A percentile compares a stretch with the other conserved stretches of the same genome.
Conservation (phyloP, 371 early-diverging fungal species). For the Saksenaea oblongispora region DNA sequence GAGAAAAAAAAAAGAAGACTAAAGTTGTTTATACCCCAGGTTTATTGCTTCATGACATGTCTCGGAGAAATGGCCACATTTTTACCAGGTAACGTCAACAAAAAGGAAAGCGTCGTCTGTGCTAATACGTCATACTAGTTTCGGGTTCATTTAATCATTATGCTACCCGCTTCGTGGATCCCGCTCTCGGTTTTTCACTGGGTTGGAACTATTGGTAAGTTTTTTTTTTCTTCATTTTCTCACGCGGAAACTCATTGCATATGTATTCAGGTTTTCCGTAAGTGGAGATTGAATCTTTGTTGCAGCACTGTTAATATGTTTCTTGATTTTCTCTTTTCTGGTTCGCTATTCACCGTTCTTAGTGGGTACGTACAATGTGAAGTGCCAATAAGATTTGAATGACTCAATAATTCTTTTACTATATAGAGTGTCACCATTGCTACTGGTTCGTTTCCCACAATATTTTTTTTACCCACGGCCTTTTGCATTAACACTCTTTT, state of each 20-base stretch:
- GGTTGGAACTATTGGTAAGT: conserved; percentile 84
- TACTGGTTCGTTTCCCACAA: conserved; percentile 19
- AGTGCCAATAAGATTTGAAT: not conserved
- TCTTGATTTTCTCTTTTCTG: conserved; percentile 8
- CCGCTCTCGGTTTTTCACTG: conserved; percentile 78
- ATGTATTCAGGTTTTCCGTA: conserved; percentile 28
- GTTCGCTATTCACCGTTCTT: not conserved
- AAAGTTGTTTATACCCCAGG: not conserved
- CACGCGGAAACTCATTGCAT: not conserved
- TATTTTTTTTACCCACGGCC: not conserved
- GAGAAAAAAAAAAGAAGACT: not conserved
- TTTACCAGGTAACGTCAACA: conserved; percentile 53
- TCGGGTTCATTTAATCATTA: conserved; percentile 86
- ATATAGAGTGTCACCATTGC: conserved; percentile 71
- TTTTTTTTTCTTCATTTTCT: conserved; percentile 36
- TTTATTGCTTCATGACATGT: conserved; percentile 74
- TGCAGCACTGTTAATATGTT: not conserved
- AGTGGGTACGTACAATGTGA: conserved; percentile 22
- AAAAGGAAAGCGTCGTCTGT: not conserved
- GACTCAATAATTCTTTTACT: conserved; percentile 50
- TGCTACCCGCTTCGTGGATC: conserved; percentile 84
- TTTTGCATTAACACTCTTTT: conserved; percentile 29
- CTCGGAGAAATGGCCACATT: conserved; percentile 86
- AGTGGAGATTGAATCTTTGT: conserved; percentile 8
- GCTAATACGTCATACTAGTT: conserved; percentile 25